phyloP scores from a whole-genome alignment of 2,329 filamentous ascomycete species.

The Monosporascus sp. region DNA sequence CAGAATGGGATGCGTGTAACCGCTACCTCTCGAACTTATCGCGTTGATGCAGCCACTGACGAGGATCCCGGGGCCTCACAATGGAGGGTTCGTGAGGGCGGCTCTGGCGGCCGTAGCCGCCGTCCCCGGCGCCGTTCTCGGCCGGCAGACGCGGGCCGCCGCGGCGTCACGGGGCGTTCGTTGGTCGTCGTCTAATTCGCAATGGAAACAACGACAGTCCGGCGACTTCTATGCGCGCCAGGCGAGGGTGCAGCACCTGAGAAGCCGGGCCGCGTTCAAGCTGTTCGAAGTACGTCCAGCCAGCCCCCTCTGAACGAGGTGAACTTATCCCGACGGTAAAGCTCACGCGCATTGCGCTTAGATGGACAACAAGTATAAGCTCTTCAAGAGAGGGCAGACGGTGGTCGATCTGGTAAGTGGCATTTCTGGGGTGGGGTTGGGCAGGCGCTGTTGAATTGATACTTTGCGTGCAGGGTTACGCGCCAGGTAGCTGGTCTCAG shows the following conservation, averaged over 20 bases:
- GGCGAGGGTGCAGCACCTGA: slow-evolving; percentile 74
- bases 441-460: background rate
- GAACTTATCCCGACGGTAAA: background rate
- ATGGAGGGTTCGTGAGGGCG: slow-evolving; percentile 18
- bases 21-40: slow-evolving; percentile 4
- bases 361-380: slow-evolving; percentile 75
- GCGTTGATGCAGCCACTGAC: slow-evolving; percentile 20
- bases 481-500: slow-evolving; percentile 68
- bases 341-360: slow-evolving; percentile 27
- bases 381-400: slow-evolving; percentile 77
- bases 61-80: slow-evolving; percentile 16
- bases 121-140: background rate
- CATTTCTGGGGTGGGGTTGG: slow-evolving; percentile 4
- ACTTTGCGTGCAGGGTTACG: slow-evolving; percentile 57
- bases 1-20: slow-evolving; percentile 13
- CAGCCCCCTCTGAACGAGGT: background rate
- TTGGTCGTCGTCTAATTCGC: slow-evolving; percentile 56
- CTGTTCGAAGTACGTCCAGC: slow-evolving; percentile 63
- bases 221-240: slow-evolving; percentile 67
- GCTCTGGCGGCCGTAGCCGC: slow-evolving; percentile 6
- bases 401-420: slow-evolving; percentile 76
- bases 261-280: slow-evolving; percentile 91
- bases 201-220: slow-evolving; percentile 78
- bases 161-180: slow-evolving; percentile 6
- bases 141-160: background rate